Percentiles rank a stretch among this genome's conserved stretches.
These are phyloP conservation scores for Carpinus fangiana DNA, from an alignment of 306 rosid species.

Conservation along the genomic window DNA sequence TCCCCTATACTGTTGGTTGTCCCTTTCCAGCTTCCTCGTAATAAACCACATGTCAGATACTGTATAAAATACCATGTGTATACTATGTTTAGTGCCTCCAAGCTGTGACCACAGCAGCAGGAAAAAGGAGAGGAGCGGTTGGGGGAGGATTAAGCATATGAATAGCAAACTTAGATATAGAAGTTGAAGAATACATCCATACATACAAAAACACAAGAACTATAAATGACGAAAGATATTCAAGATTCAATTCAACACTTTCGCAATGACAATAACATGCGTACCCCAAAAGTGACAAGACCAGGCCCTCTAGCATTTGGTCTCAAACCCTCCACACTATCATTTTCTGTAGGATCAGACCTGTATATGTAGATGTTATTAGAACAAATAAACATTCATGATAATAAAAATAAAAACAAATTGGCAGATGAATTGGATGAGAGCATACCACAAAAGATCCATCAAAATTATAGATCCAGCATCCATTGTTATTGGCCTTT, in stretches of 20 bases:
- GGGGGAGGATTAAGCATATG: no score
- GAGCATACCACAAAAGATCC: constrained; percentile 88
- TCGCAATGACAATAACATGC: constrained; percentile 19
- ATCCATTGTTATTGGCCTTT: constrained; percentile 99
- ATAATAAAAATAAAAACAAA: neutral
- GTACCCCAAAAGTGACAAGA: constrained; percentile 97
- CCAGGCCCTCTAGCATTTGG: constrained; percentile 99
- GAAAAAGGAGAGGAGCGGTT: no score
- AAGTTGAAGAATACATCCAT: neutral
- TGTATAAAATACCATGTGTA: no score
- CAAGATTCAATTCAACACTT: constrained; percentile 16
- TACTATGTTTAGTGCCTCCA: no score
- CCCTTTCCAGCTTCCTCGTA: no score
- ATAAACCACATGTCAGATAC: no score
- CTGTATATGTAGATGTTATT: constrained; percentile 44
- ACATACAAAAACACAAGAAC: neutral
- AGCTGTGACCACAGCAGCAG: no score
- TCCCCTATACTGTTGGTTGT: no score
- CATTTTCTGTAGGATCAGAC: constrained; percentile 99
- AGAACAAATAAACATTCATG: constrained; percentile 10
- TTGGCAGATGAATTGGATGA: constrained; percentile 16
- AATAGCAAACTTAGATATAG: no score
- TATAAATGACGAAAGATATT: neutral
- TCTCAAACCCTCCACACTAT: constrained; percentile 96
- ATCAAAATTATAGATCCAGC: constrained; percentile 94